phyloP scores from a whole-genome alignment of 441 rosid species.

The Bocquillonia castaneifolia region DNA sequence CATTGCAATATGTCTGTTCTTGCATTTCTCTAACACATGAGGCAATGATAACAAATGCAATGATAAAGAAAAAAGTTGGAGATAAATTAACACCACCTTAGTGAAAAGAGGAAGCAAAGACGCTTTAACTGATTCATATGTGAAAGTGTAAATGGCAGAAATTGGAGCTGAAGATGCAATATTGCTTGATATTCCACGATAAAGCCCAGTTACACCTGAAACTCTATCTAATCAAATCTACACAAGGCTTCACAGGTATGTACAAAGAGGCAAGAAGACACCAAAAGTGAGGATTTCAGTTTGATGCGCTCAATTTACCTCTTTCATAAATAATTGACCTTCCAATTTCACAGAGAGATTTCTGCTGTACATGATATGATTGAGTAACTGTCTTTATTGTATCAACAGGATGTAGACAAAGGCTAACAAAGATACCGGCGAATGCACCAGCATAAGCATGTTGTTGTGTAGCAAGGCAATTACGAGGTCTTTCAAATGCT shows the following conservation, averaged over 20 bases:
- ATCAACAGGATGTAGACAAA: slow-evolving; percentile 90
- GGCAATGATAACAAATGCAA: slow-evolving; percentile 6
- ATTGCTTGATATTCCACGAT: slow-evolving; percentile 70
- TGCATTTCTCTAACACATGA: neutral
- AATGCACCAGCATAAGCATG: slow-evolving; percentile 94
- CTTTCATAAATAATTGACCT: slow-evolving; percentile 77
- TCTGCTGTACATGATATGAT: slow-evolving; percentile 60
- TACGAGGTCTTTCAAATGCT: slow-evolving; percentile 33
- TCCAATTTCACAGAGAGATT: slow-evolving; percentile 56
- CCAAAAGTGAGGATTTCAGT: slow-evolving; percentile 14
- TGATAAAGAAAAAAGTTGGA: neutral
- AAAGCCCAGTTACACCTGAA: slow-evolving; percentile 71
- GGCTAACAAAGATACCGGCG: slow-evolving; percentile 75
- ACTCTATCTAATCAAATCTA: slow-evolving; percentile 20
- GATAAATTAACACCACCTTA: slow-evolving; percentile 40
- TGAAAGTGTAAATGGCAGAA: slow-evolving; percentile 79
- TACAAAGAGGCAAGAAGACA: slow-evolving; percentile 12
- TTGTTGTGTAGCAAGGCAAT: slow-evolving; percentile 52
- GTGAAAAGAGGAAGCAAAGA: slow-evolving; percentile 66
- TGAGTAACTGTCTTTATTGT: slow-evolving; percentile 78
- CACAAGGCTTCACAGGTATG: slow-evolving; percentile 4
- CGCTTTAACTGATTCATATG: slow-evolving; percentile 82
- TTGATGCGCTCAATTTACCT: slow-evolving; percentile 40
- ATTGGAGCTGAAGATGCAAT: slow-evolving; percentile 85
- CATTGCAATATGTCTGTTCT: neutral